Percentiles rank a stretch among this genome's conserved stretches.
phyloP scores from a whole-genome alignment of 371 early-diverging fungal genomes.

The Dinochytrium kinnereticum region DNA sequence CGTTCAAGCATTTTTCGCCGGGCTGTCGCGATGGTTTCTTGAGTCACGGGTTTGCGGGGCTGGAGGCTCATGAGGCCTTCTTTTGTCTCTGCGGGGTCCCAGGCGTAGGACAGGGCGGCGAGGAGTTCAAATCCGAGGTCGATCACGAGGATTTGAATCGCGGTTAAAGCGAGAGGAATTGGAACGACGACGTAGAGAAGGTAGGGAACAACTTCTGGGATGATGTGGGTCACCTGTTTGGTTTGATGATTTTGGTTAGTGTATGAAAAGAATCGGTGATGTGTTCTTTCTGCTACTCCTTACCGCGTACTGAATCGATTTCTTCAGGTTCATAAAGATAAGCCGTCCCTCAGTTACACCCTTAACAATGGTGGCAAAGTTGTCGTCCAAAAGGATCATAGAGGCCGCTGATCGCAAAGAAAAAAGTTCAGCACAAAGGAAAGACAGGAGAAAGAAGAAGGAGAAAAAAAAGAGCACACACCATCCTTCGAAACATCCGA shows the following conservation, averaged over 20 bases:
- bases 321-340: constrained; percentile 94
- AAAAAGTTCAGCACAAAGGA: too few relatives aligned
- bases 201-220: constrained; percentile 70
- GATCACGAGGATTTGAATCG: constrained; percentile 87
- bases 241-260: constrained; percentile 37
- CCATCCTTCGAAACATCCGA: constrained; percentile 92
- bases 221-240: constrained; percentile 76
- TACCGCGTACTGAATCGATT: constrained; percentile 84
- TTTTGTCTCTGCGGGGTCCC: constrained; percentile 86
- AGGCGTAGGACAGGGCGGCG: constrained; percentile 89
- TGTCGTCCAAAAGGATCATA: constrained; percentile 96
- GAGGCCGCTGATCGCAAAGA: constrained; percentile 76
- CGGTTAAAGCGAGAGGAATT: constrained; percentile 79
- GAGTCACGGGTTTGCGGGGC: constrained; percentile 89
- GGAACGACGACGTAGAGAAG: constrained; percentile 86
- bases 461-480: background rate
- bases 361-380: constrained; percentile 85
- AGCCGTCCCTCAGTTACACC: constrained; percentile 94
- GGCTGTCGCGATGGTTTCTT: constrained; percentile 67
- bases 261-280: constrained; percentile 48
- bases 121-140: constrained; percentile 94
- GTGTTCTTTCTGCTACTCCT: constrained; percentile 29
- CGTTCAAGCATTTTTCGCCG: constrained; percentile 53
- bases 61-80: constrained; percentile 82
- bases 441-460: background rate